Evolutionary conservation across 129 eudicot species (phyloP).

Genomic region (Artemisia argyi): DNA sequence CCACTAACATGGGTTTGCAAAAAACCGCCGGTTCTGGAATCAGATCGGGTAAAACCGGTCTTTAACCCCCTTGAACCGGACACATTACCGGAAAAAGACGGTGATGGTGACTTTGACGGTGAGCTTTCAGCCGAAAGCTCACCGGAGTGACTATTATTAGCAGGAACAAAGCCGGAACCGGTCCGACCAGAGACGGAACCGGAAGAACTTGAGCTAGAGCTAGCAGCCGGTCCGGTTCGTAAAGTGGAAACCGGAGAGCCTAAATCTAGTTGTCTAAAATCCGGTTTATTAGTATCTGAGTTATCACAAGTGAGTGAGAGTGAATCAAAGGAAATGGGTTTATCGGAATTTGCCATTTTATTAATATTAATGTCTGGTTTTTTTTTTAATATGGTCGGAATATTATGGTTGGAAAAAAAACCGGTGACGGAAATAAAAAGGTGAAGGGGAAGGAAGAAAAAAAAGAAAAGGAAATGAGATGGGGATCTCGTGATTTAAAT

Average conservation of each 20-base stretch:
- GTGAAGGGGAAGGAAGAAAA: slow-evolving; percentile 20
- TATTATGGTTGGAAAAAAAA: slow-evolving; percentile 16
- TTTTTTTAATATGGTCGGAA: slow-evolving; percentile 11
- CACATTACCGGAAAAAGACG: slow-evolving; percentile 36
- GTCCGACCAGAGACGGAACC: slow-evolving; percentile 79
- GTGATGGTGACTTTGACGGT: slow-evolving; percentile 11
- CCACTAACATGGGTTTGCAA: no score
- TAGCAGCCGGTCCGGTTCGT: slow-evolving; percentile 32
- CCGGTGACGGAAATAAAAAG: slow-evolving; percentile 26
- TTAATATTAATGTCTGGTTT: not conserved
- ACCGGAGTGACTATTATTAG: slow-evolving; percentile 56
- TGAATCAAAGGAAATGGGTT: slow-evolving; percentile 22
- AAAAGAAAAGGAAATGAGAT: slow-evolving; percentile 25
- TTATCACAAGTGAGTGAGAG: slow-evolving; percentile 30
- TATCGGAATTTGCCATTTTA: slow-evolving; percentile 28
- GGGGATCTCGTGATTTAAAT: slow-evolving; percentile 36
- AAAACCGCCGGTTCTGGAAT: slow-evolving; percentile 34
- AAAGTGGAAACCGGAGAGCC: slow-evolving; percentile 88
- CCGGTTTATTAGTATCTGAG: slow-evolving; percentile 61
- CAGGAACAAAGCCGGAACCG: slow-evolving; percentile 16
- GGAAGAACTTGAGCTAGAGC: slow-evolving; percentile 74
- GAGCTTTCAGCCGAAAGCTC: slow-evolving; percentile 78
- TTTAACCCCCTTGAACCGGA: slow-evolving; percentile 18
- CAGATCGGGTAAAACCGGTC: slow-evolving; percentile 55
- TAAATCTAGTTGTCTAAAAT: slow-evolving; percentile 75